These are phyloP conservation scores for Cucumis melo DNA, from an alignment of 306 rosid species.

Conservation along the genomic window DNA sequence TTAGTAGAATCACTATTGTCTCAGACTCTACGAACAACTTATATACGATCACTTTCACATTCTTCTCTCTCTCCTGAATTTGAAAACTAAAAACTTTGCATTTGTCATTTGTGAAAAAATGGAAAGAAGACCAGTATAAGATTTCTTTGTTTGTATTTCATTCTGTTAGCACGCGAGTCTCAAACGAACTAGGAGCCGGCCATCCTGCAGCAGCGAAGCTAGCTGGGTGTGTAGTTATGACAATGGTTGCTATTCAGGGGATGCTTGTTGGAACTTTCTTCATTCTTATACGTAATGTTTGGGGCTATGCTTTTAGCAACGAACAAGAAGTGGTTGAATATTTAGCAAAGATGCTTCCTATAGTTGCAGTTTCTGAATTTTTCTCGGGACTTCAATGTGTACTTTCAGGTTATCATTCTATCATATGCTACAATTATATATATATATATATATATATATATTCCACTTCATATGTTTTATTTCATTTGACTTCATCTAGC, in stretches of 20 bases:
- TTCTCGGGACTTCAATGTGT: slow-evolving; percentile 56
- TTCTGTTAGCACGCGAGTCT: slow-evolving; percentile 42
- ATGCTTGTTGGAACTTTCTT: slow-evolving; percentile 23
- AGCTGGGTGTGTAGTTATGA: slow-evolving; percentile 38
- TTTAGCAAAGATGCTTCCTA: slow-evolving; percentile 48
- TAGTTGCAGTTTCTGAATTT: slow-evolving; percentile 41
- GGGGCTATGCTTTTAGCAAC: slow-evolving; percentile 59
- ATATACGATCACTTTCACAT: neutral
- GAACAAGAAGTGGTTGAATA: slow-evolving; percentile 43
- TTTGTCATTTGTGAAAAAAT: neutral
- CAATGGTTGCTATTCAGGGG: slow-evolving; percentile 37
- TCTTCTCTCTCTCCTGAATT: neutral
- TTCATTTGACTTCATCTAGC: neutral
- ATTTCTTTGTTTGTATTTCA: neutral
- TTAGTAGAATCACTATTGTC: neutral
- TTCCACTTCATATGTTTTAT: neutral
- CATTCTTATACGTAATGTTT: slow-evolving; percentile 40
- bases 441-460: neutral
- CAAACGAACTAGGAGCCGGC: slow-evolving; percentile 74
- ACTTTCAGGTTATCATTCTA: slow-evolving; percentile 33
- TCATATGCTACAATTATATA: neutral
- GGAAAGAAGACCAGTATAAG: neutral
- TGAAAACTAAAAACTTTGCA: neutral
- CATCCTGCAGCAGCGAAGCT: slow-evolving; percentile 39
- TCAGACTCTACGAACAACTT: neutral